phyloP scores from a whole-genome alignment of 2,329 filamentous ascomycete species.

The Epichloe scottii region DNA sequence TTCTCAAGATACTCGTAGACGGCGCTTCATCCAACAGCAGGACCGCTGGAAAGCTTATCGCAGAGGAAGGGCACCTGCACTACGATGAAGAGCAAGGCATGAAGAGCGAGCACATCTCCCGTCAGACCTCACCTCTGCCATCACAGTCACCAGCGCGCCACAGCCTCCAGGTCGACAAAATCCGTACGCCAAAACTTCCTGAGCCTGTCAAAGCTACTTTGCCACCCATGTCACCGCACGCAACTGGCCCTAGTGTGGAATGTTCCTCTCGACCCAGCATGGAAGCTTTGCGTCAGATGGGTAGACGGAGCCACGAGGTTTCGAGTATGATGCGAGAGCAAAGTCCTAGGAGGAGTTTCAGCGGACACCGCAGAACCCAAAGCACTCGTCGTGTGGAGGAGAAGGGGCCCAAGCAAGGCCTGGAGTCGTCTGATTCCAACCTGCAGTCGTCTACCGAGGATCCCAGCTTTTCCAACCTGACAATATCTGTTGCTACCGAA shows the following conservation, averaged over 20 bases:
- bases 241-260: constrained; percentile 37
- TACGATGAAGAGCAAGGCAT: neutral
- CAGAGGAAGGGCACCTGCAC: constrained; percentile 8
- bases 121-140: constrained; percentile 1
- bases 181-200: constrained; percentile 30
- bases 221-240: constrained; percentile 35
- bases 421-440: constrained; percentile 62
- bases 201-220: constrained; percentile 52
- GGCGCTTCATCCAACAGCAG: constrained; percentile 38
- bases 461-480: constrained; percentile 57
- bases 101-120: neutral
- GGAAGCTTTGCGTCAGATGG: constrained; percentile 36
- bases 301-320: constrained; percentile 40
- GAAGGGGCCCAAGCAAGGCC: constrained; percentile 32
- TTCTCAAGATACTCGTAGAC: constrained; percentile 62
- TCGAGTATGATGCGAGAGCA: constrained; percentile 29
- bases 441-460: constrained; percentile 60
- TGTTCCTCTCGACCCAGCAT: constrained; percentile 36
- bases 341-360: constrained; percentile 48
- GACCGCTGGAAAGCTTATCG: constrained; percentile 12
- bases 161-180: constrained; percentile 15
- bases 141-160: constrained; percentile 11
- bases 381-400: constrained; percentile 37
- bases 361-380: constrained; percentile 40
- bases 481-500: constrained; percentile 54